Base-by-base conservation (phyloP, 2,329 filamentous ascomycete species). In the Exophiala sp. region DNA sequence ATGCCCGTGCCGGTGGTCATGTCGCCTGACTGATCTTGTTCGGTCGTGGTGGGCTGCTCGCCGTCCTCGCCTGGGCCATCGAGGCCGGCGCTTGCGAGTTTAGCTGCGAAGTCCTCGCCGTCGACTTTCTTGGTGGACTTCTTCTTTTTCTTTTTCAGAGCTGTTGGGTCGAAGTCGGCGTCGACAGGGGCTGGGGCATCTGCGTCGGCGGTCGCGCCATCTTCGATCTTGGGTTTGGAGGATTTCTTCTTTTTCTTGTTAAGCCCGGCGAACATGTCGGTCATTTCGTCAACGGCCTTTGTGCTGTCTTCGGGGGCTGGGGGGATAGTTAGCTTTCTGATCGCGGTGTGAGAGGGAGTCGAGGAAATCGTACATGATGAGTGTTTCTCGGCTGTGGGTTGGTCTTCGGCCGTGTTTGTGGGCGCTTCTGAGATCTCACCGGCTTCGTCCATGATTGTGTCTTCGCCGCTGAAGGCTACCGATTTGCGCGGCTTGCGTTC, bases 381-480 rank as follows among this genome's bases (percentile, higher is more conserved):
- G 74, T 95, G 89, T 70, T 86, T 90, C 78, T 87, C 82, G 63
- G 90, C 90, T 66, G 88, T 89, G 63, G 87, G 83, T 77, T 91
- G 91, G 65, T 87, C 80, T 66, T 89, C 88, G 67, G 87, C 84
- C 67, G 78, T 72, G 65, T 82, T 79, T 16, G 47, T 53, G 33
- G 56, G 55, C 63, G 85, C 82, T 71, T 88, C 84, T 71, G 83
- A 89, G 69, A 96, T 84, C 70, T 86, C 84, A 66, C 92, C 92
- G 80, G 96, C 89, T 73, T 84, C 83, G 78, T 95, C 89, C 71
- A 96, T 91, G 66, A 96, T 85, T 63, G 88, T 82, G 66, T 89
- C 83, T 68, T 89, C 89, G 74, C 94, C 88, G 70, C 87, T 91
- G 73, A 97, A 97, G 62, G 91, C 86, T 68, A 97, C 92, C 43